A percentile compares a stretch with the other conserved stretches of the same genome.
These are phyloP conservation scores for Hansenula anomala DNA, from an alignment of 1,139 yeast genomes.

Conservation along the genomic window DNA sequence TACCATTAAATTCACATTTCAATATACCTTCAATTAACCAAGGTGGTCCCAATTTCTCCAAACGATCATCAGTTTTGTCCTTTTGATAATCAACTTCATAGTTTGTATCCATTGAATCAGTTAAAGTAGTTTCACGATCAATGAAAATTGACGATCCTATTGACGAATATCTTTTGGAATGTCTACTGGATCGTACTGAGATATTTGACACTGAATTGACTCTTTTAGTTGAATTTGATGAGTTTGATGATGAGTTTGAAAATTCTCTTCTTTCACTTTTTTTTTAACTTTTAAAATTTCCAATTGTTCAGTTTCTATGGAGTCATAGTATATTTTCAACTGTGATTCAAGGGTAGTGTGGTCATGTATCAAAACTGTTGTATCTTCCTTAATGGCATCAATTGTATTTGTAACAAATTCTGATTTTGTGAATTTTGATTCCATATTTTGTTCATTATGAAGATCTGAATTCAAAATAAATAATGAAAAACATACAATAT, in stretches of 20 bases:
- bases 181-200: constrained; percentile 13
- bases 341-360: constrained; percentile 15
- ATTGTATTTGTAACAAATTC: constrained; percentile 57
- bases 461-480: constrained; percentile 69
- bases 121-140: constrained; percentile 12
- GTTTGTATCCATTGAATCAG: constrained; percentile 19
- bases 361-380: constrained; percentile 25
- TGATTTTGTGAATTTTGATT: constrained; percentile 26
- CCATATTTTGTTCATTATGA: constrained; percentile 45
- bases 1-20: constrained; percentile 29
- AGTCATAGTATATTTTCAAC: constrained; percentile 11
- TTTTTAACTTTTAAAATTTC: constrained; percentile 9
- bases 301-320: constrained; percentile 11
- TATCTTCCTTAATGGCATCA: constrained; percentile 35
- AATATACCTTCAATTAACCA: constrained; percentile 76
- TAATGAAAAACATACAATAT: constrained; percentile 69
- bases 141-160: constrained; percentile 14
- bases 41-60: constrained; percentile 70
- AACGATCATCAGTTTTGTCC: constrained; percentile 41
- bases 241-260: constrained; percentile 3
- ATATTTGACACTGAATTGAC: constrained; percentile 13
- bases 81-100: constrained; percentile 16
- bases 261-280: constrained; percentile 3
- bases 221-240: constrained; percentile 5
- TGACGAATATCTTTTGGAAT: constrained; percentile 17